Evolutionary conservation across 2,329 filamentous ascomycete species (phyloP).

Genomic region (Fusarium temperatum): DNA sequence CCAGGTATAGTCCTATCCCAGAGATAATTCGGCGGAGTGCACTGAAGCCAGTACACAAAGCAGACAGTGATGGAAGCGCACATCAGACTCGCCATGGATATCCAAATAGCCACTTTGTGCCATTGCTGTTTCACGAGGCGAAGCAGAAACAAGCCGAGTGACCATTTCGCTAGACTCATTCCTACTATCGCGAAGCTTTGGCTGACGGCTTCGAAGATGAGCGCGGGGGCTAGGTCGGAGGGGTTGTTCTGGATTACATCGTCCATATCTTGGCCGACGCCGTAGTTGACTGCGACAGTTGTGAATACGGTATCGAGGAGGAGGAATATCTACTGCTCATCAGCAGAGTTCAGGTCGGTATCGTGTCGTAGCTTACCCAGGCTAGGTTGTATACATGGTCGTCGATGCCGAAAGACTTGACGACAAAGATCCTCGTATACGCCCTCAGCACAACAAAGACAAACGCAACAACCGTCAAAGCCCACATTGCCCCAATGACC

Average conservation of each 20-base stretch:
- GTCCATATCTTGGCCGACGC: slow-evolving; percentile 47
- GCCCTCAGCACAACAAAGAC: slow-evolving; percentile 48
- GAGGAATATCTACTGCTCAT: slow-evolving; percentile 32
- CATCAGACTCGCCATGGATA: slow-evolving; percentile 38
- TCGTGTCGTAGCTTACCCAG: slow-evolving; percentile 4
- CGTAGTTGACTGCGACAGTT: slow-evolving; percentile 43
- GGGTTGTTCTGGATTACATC: slow-evolving; percentile 33
- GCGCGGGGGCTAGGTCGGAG: slow-evolving; percentile 37
- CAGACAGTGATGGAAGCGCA: slow-evolving; percentile 24
- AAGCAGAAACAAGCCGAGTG: slow-evolving; percentile 51
- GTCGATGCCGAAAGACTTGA: slow-evolving; percentile 46
- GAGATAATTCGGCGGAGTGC: slow-evolving; percentile 30
- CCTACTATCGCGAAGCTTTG: slow-evolving; percentile 51
- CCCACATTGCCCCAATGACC: slow-evolving; percentile 43
- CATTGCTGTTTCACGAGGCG: slow-evolving; percentile 47
- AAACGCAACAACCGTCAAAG: slow-evolving; percentile 35
- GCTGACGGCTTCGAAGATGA: slow-evolving; percentile 45
- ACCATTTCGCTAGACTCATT: slow-evolving; percentile 51
- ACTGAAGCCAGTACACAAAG: slow-evolving; percentile 30
- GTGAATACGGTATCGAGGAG: slow-evolving; percentile 47
- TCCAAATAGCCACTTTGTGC: slow-evolving; percentile 50
- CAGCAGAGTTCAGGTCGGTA: neutral
- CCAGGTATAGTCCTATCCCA: slow-evolving; percentile 30
- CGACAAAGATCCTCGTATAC: slow-evolving; percentile 48
- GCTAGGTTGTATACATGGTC: slow-evolving; percentile 47